phyloP scores from a whole-genome alignment of 495 filamentous ascomycete genomes.

The Lasiosphaeris hirsuta region DNA sequence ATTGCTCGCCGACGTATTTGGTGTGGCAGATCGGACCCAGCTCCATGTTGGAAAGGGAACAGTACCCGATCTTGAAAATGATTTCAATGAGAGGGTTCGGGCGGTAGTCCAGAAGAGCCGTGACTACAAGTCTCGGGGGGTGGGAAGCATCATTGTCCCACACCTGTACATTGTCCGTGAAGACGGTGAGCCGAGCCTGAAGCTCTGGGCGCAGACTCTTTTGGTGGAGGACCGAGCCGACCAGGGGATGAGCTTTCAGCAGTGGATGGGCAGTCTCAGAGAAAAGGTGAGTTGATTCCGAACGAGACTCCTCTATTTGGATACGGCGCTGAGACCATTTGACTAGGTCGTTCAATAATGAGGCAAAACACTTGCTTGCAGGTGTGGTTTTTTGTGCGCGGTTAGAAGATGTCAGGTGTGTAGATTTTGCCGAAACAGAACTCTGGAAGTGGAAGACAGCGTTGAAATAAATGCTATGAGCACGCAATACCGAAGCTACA shows the following conservation, averaged over 20 bases:
- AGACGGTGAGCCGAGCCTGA: conserved; percentile 91
- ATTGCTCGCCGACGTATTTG: conserved; percentile 86
- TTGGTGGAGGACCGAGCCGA: conserved; percentile 94
- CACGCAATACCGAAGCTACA: neutral
- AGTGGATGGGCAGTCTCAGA: conserved; percentile 88
- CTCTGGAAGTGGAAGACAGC: neutral
- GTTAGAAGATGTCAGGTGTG: neutral
- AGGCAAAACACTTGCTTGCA: conserved; percentile 1
- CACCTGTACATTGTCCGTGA: conserved; percentile 91
- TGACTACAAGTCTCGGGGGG: conserved; percentile 78
- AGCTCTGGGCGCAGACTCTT: conserved; percentile 94
- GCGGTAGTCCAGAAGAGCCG: conserved; percentile 88
- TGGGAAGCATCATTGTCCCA: conserved; percentile 86
- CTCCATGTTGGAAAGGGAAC: conserved; percentile 87
- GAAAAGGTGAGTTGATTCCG: conserved; percentile 77
- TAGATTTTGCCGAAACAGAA: neutral
- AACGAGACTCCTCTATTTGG: conserved; percentile 7
- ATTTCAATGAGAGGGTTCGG: conserved; percentile 92
- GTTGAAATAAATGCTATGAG: neutral
- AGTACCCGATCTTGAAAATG: conserved; percentile 83
- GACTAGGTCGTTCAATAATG: conserved; percentile 44
- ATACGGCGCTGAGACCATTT: conserved; percentile 10
- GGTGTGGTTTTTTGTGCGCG: neutral
- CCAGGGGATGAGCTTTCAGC: conserved; percentile 82
- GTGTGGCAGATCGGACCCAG: conserved; percentile 69